A percentile compares a stretch with the other conserved stretches of the same genome.
These are phyloP conservation scores for Elymus sibiricus DNA, from an alignment of 176 grass and related monocot species.

Conservation along the genomic window DNA sequence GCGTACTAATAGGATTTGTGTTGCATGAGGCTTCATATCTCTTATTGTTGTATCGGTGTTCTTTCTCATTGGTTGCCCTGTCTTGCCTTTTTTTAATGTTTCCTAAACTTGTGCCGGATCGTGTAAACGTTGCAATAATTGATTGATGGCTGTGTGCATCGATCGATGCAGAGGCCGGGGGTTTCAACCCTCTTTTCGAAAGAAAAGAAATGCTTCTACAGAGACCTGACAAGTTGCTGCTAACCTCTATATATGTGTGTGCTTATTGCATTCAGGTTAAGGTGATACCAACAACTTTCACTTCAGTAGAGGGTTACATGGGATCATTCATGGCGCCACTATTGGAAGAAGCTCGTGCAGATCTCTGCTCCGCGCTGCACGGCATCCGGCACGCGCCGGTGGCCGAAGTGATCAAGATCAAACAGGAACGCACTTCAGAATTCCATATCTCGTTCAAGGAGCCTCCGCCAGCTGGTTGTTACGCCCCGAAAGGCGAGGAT, in stretches of 20 bases:
- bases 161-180: neutral
- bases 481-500: neutral
- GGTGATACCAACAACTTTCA: neutral
- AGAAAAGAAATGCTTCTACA: neutral
- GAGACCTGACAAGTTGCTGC: neutral
- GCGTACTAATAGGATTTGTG: too few species aligned
- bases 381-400: neutral
- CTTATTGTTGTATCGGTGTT: neutral
- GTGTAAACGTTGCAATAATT: neutral
- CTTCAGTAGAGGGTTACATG: constrained; percentile 31
- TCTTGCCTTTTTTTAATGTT: neutral
- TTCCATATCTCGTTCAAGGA: neutral
- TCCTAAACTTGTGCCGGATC: neutral
- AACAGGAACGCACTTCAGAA: neutral
- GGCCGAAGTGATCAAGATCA: neutral
- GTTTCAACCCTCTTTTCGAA: neutral
- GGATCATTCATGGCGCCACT: constrained; percentile 38
- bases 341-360: constrained; percentile 47
- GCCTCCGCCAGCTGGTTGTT: neutral
- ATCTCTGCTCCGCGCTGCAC: constrained; percentile 40
- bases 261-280: neutral
- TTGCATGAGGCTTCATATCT: neutral
- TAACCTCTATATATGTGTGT: neutral
- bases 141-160: neutral
- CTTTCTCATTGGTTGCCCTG: neutral